Conservation (phyloP, 2,329 filamentous ascomycete genomes). For the Harringtonia lauricola region DNA sequence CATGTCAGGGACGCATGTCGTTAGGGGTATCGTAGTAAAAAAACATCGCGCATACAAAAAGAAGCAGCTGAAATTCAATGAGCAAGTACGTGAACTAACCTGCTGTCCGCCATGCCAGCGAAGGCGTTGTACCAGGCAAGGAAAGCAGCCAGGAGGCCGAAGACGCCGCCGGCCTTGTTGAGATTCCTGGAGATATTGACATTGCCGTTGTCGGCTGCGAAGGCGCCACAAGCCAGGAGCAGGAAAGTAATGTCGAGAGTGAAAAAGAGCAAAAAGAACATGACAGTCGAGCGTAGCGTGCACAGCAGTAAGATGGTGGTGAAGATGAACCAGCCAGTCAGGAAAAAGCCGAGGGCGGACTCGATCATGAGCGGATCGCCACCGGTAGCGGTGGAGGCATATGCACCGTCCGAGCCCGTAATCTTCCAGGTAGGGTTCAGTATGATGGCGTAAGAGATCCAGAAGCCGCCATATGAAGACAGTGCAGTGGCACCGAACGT, state of each 20-base stretch:
- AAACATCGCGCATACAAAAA: no score
- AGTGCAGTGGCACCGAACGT: conserved; percentile 76
- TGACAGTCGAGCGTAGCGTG: conserved; percentile 66
- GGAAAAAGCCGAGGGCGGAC: conserved; percentile 61
- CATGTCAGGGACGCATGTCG: no score
- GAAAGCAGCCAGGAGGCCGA: conserved; percentile 73
- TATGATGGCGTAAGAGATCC: conserved; percentile 65
- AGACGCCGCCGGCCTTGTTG: conserved; percentile 63
- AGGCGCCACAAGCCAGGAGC: conserved; percentile 56
- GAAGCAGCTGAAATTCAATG: conserved; percentile 4
- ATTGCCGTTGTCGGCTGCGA: conserved; percentile 40
- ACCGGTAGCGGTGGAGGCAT: conserved; percentile 17
- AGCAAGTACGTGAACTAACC: conserved; percentile 30
- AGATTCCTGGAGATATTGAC: conserved; percentile 32
- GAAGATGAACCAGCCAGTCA: conserved; percentile 78
- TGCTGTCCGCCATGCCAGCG: conserved; percentile 66
- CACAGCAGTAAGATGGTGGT: conserved; percentile 62
- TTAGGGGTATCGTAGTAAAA: no score
- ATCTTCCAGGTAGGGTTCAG: conserved; percentile 59
- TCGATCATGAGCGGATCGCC: conserved; percentile 33
- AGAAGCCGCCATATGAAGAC: conserved; percentile 76
- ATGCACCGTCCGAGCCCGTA: conserved; percentile 30
- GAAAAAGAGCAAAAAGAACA: conserved; percentile 70
- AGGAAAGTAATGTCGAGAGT: conserved; percentile 67
- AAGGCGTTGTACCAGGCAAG: conserved; percentile 81